A percentile compares a stretch with the other conserved stretches of the same genome.
Conservation (phyloP, 805 yeast genomes). For the Saccharomycodes ludwigii region DNA sequence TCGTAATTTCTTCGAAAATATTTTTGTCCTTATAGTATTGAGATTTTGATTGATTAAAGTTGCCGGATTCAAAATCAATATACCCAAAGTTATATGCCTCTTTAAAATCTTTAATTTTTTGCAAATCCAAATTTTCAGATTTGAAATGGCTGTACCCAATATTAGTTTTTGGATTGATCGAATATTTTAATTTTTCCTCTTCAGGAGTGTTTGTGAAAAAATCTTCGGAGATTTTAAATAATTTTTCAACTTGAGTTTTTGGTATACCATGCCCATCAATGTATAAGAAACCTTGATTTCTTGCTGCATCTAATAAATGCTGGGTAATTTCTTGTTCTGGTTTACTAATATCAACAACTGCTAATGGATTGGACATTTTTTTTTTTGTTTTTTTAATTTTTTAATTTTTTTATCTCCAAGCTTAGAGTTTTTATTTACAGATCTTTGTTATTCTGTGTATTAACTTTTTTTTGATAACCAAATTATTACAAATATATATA, state of each 20-base stretch:
- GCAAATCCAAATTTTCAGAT: conserved; percentile 33
- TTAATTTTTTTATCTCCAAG: too few species aligned
- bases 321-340: conserved; percentile 32
- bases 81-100: conserved; percentile 60
- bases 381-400: too few species aligned
- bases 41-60: conserved; percentile 16
- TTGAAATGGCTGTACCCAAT: conserved; percentile 47
- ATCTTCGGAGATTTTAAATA: conserved; percentile 36
- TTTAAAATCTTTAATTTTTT: conserved; percentile 42
- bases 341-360: conserved; percentile 44
- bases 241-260: conserved; percentile 37
- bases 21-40: too few species aligned
- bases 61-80: conserved; percentile 39
- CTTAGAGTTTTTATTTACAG: too few species aligned
- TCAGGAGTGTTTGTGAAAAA: conserved; percentile 38
- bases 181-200: conserved; percentile 36
- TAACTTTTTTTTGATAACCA: too few species aligned
- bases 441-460: too few species aligned
- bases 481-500: too few species aligned
- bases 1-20: too few species aligned
- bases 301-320: conserved; percentile 44
- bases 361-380: conserved; percentile 32
- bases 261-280: conserved; percentile 58
- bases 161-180: conserved; percentile 44
- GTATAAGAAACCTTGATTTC: conserved; percentile 52